These are phyloP conservation scores for Lodderomyces theae DNA, from an alignment of 1,139 yeast genomes.

Conservation along the genomic window DNA sequence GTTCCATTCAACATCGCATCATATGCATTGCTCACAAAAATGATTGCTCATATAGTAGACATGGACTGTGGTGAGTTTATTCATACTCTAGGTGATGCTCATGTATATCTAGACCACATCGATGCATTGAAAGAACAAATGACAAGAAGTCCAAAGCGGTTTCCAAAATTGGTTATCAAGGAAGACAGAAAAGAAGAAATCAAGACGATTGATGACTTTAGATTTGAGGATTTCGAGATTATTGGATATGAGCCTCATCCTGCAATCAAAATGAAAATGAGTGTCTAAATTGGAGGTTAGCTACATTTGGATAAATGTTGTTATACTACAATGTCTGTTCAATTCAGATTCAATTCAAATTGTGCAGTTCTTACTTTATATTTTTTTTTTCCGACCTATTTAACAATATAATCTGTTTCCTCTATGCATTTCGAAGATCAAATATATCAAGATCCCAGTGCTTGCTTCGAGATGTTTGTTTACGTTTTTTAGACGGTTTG, in stretches of 20 bases:
- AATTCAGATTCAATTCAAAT: no score
- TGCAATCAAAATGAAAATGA: slow-evolving; percentile 84
- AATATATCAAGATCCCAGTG: slow-evolving; percentile 23
- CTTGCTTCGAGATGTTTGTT: slow-evolving; percentile 11
- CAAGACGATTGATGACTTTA: slow-evolving; percentile 78
- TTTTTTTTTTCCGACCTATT: no score
- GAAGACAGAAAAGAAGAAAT: slow-evolving; percentile 51
- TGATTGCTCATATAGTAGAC: slow-evolving; percentile 93
- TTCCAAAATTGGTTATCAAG: slow-evolving; percentile 74
- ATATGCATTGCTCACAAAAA: slow-evolving; percentile 83
- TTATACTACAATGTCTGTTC: no score
- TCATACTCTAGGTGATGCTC: slow-evolving; percentile 96
- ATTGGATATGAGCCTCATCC: slow-evolving; percentile 76
- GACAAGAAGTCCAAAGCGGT: slow-evolving; percentile 66
- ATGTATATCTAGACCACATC: slow-evolving; percentile 87
- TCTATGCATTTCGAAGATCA: slow-evolving; percentile 21
- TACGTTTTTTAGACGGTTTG: neutral
- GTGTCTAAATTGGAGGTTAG: no score
- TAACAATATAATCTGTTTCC: no score
- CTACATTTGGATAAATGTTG: no score
- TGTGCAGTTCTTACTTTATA: no score
- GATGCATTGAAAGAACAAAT: slow-evolving; percentile 85
- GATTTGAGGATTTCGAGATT: slow-evolving; percentile 81
- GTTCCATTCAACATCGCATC: slow-evolving; percentile 98
- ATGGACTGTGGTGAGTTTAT: slow-evolving; percentile 94